A percentile compares a stretch with the other conserved stretches of the same genome.
Conservation (phyloP, 371 early-diverging fungal genomes). For the Encephalitozoon hellem region DNA sequence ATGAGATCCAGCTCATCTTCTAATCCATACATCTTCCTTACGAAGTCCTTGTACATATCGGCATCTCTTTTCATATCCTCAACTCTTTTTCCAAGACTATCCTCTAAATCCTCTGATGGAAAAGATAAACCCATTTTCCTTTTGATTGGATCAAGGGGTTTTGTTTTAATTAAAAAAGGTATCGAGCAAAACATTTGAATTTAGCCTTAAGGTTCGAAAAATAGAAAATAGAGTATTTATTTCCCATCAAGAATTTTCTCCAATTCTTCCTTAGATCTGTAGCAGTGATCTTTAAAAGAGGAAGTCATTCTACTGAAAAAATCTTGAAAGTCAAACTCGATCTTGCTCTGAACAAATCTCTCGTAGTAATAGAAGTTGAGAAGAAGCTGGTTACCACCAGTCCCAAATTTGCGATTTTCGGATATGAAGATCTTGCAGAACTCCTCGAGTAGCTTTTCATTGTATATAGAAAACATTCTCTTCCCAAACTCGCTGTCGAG, state of each 20-base stretch:
- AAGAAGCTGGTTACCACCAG: conserved; percentile 38
- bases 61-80: not conserved
- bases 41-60: not conserved
- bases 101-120: not conserved
- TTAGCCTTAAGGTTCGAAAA: not conserved
- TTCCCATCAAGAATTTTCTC: not conserved
- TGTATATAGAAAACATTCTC: conserved; percentile 17
- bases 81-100: not conserved
- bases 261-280: not conserved
- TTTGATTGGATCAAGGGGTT: not conserved
- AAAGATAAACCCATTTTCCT: not conserved
- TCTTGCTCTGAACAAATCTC: not conserved
- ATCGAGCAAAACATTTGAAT: not conserved
- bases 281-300: not conserved
- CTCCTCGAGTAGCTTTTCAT: conserved; percentile 25
- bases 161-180: not conserved
- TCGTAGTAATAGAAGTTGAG: conserved; percentile 32
- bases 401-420: conserved; percentile 23
- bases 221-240: not conserved
- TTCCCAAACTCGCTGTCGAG: not conserved
- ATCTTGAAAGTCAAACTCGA: conserved; percentile 5
- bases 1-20: not conserved
- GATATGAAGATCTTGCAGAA: conserved; percentile 39
- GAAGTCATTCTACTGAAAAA: conserved; percentile 2
- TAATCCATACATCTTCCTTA: not conserved